Evolutionary conservation across 2,329 filamentous ascomycete species (phyloP).

Genomic region (Arthroderma sp.): DNA sequence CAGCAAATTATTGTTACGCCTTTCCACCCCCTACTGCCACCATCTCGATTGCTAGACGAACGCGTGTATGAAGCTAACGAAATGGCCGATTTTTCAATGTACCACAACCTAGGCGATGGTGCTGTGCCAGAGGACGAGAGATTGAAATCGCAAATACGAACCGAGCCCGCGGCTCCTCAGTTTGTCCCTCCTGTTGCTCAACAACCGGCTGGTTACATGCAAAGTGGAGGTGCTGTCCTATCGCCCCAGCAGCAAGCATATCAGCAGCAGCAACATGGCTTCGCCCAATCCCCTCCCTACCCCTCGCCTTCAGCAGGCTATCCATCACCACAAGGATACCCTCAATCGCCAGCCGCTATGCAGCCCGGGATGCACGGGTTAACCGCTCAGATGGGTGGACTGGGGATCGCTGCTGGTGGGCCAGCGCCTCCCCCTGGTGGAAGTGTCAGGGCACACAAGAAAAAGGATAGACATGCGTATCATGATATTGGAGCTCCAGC

Average conservation of each 20-base stretch:
- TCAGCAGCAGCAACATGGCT: conserved; percentile 13
- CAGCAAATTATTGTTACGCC: background rate
- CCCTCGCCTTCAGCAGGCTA: conserved; percentile 10
- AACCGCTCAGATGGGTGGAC: conserved; percentile 60
- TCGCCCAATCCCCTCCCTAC: conserved; percentile 7
- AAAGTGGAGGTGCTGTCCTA: conserved; percentile 22
- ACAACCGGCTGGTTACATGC: conserved; percentile 26
- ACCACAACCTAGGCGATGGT: conserved; percentile 29
- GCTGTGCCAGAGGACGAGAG: conserved; percentile 36
- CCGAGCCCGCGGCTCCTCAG: conserved; percentile 42
- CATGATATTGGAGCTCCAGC: conserved; percentile 67
- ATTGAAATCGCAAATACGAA: conserved; percentile 42
- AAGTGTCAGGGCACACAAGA: conserved; percentile 48
- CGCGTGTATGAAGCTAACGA: conserved; percentile 11
- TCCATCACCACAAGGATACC: conserved; percentile 9
- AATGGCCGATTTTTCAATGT: conserved; percentile 34
- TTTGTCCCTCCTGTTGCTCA: conserved; percentile 36
- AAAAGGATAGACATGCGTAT: conserved; percentile 90
- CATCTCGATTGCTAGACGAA: background rate
- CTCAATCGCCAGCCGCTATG: background rate
- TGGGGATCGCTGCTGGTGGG: conserved; percentile 51
- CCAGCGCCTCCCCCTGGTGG: conserved; percentile 38
- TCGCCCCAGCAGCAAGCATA: conserved; percentile 12
- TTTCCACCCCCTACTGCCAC: background rate
- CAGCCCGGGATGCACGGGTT: conserved; percentile 28